A percentile compares a stretch with the other conserved stretches of the same genome.
phyloP scores from a whole-genome alignment of 306 rosid genomes.

The Gastrolobium villosum region DNA sequence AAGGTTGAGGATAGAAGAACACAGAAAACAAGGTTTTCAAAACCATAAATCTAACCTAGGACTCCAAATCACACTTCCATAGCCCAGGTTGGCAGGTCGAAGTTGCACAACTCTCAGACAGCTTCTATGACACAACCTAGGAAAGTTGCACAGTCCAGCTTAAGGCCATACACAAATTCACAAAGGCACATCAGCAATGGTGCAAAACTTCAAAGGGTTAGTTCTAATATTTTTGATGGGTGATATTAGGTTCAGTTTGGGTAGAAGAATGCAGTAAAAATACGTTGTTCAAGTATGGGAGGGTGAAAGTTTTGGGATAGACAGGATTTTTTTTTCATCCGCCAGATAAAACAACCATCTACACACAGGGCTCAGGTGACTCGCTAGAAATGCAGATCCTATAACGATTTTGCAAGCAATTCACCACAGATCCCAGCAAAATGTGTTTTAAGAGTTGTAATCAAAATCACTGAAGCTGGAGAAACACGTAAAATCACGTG shows the following conservation, averaged over 20 bases:
- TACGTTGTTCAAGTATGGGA: too few relatives aligned
- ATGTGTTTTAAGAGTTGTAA: background rate
- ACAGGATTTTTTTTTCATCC: background rate
- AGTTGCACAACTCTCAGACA: background rate
- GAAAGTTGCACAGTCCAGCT: background rate
- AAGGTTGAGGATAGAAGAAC: background rate
- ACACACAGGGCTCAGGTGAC: background rate
- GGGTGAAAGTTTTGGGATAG: too few relatives aligned
- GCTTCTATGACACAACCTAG: too few relatives aligned
- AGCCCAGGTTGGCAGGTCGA: background rate
- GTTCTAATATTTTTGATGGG: too few relatives aligned
- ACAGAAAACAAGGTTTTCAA: constrained; percentile 15
- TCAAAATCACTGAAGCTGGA: background rate
- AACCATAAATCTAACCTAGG: background rate
- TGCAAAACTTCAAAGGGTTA: too few relatives aligned
- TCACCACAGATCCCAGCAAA: background rate
- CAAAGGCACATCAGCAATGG: too few relatives aligned
- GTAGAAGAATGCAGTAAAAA: too few relatives aligned
- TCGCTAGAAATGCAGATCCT: background rate
- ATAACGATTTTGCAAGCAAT: background rate
- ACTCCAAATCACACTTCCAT: background rate
- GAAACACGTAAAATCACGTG: background rate
- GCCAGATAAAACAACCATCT: background rate
- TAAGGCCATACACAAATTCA: background rate
- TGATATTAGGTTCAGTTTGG: too few relatives aligned